Base-by-base conservation (phyloP, 2,329 filamentous ascomycete species). In the Cercospora sp. region DNA sequence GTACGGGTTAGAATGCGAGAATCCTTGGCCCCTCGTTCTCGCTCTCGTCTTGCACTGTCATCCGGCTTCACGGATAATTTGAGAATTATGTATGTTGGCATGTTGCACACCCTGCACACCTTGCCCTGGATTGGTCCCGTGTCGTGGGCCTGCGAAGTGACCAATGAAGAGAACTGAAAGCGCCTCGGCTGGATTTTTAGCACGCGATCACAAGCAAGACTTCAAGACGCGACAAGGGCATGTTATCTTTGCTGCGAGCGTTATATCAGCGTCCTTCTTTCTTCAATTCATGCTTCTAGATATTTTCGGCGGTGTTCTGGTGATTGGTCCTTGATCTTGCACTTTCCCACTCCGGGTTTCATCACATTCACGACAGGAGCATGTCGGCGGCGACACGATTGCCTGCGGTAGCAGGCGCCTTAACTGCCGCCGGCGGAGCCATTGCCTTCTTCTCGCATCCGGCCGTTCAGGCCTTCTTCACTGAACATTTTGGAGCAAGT, bases 341-440 rank as follows among this genome's bases (percentile, higher is more conserved):
- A 20, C 20, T 13, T 12, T 18, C 28, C 28, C 28, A 42, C 7
- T 33, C 48, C 36, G 59, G 13, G 48, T 60, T 65, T 69, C 61
- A 45, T 23, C 42, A 40, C 48, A 20, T 16, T 33, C 26, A 36
- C 16, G 3, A 45, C 18, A 62, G 61, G 12, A 66, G 42, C 30
- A 79, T 79, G 77, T 79, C 77, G 33, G 77, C 73, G 59, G 72
- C 73, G 1, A 73, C 74, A 16, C 74, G 75, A 45, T 69, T 78
- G 36, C 75, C 73, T 9, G 65, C 73, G 30, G 69, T 79, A 10
- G 76, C 74, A 61, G 73, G 73, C 60, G 72, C 74, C 13, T 63
- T 76, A 33, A 71, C 69, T 59, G 42, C 74, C 23, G 75, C 73
- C 28, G 72, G 73, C 12, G 68, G 70, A 30, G 40, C 75, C 8